A percentile compares a stretch with the other conserved stretches of the same genome.
These are phyloP conservation scores for Penicillium paxilli DNA, from an alignment of 495 filamentous ascomycete species.

Conservation along the genomic window DNA sequence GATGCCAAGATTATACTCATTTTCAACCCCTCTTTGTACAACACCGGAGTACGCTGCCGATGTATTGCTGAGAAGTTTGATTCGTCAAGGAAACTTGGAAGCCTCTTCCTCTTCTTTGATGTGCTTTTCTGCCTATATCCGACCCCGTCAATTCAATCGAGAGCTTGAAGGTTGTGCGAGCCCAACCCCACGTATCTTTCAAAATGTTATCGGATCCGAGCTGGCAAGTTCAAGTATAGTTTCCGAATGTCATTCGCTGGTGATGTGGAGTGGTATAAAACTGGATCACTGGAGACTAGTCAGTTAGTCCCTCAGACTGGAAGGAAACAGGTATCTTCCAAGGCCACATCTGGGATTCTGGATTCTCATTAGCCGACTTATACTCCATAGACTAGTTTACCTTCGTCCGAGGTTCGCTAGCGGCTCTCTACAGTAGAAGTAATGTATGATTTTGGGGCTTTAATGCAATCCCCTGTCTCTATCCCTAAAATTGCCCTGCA, in stretches of 20 bases:
- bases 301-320: neutral
- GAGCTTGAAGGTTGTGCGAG: neutral
- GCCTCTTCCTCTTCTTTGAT: no score
- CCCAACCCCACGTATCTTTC: neutral
- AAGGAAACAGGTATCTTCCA: neutral
- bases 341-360: neutral
- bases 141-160: neutral
- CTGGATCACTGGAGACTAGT: neutral
- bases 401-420: neutral
- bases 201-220: neutral
- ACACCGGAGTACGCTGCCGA: no score
- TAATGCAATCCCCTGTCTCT: neutral
- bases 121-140: no score
- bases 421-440: neutral
- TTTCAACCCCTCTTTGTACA: neutral
- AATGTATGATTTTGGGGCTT: neutral
- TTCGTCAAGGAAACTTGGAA: no score
- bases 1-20: slow-evolving; percentile 6
- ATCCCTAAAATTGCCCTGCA: neutral
- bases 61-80: no score
- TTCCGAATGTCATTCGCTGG: neutral
- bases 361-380: neutral
- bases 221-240: neutral
- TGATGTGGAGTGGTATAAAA: neutral
- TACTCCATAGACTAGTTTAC: neutral